These are phyloP conservation scores for Malus hybrid DNA, from an alignment of 331 rosid species.

Conservation along the genomic window DNA sequence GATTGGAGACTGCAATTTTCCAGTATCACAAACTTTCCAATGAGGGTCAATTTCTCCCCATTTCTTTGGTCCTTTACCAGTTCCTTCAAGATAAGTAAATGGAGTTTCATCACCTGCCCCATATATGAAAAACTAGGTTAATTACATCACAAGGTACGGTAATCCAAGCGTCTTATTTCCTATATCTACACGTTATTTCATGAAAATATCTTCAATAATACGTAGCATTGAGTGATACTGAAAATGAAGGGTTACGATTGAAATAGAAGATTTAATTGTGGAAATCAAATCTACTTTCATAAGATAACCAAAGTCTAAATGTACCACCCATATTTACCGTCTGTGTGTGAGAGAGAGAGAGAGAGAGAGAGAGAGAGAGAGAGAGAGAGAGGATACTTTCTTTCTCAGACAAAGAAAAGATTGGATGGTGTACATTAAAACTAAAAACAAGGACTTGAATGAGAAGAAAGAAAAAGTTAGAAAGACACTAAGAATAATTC, in stretches of 20 bases:
- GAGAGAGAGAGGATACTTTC: too few species aligned
- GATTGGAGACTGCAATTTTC: slow-evolving; percentile 75
- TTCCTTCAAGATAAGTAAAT: slow-evolving; percentile 37
- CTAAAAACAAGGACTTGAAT: neutral
- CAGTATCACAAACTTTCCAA: slow-evolving; percentile 56
- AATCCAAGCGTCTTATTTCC: neutral
- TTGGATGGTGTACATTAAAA: neutral
- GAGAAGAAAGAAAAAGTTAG: neutral
- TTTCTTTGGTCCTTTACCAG: slow-evolving; percentile 49
- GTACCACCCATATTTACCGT: too few species aligned
- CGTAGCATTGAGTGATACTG: too few species aligned
- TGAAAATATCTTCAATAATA: too few species aligned
- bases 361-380: too few species aligned
- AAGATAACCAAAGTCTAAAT: too few species aligned
- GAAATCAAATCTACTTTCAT: too few species aligned
- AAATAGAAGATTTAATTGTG: too few species aligned
- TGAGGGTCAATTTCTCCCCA: slow-evolving; percentile 54
- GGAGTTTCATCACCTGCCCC: slow-evolving; percentile 34
- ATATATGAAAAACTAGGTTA: neutral
- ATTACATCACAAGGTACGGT: neutral
- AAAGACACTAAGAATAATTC: neutral
- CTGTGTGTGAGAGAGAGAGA: too few species aligned
- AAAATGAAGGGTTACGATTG: too few species aligned
- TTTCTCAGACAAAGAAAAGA: slow-evolving; percentile 4
- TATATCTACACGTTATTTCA: neutral